Evolutionary conservation across 2,329 filamentous ascomycete species (phyloP).

Genomic region (Colletotrichum sansevieriae): DNA sequence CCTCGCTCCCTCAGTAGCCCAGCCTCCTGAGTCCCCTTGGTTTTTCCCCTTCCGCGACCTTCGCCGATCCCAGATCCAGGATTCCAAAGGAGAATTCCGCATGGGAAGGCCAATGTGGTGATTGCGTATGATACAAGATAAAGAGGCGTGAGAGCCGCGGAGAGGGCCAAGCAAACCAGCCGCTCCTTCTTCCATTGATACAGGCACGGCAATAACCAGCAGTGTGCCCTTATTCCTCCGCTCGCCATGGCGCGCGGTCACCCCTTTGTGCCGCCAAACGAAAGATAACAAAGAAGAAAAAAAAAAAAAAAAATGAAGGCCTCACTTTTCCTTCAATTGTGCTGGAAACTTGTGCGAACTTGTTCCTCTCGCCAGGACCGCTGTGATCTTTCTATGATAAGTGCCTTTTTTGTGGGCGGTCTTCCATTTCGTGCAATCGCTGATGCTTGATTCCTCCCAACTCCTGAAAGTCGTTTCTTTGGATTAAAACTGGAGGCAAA

Average conservation of each 20-base stretch:
- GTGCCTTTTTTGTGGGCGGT: not conserved
- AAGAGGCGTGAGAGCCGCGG: not conserved
- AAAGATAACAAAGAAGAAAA: not conserved
- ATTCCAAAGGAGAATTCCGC: slow-evolving; percentile 13
- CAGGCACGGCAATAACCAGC: slow-evolving; percentile 13
- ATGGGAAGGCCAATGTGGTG: slow-evolving; percentile 12
- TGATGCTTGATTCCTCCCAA: slow-evolving; percentile 28
- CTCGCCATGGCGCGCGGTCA: slow-evolving; percentile 2
- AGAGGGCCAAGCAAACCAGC: not conserved
- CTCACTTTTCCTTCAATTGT: not conserved
- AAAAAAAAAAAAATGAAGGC: slow-evolving; percentile 9
- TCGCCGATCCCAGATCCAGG: not conserved
- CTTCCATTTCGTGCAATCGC: slow-evolving; percentile 15
- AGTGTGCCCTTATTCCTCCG: not conserved
- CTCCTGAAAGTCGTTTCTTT: slow-evolving; percentile 18
- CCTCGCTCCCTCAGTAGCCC: not conserved
- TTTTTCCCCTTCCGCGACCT: not conserved
- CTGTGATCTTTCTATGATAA: slow-evolving; percentile 15
- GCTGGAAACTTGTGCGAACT: slow-evolving; percentile 17
- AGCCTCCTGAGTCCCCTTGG: slow-evolving; percentile 5
- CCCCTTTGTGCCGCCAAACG: not conserved
- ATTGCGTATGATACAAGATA: slow-evolving; percentile 28
- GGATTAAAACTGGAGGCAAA: slow-evolving; percentile 12
- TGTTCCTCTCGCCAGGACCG: slow-evolving; percentile 9
- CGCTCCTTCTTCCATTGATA: not conserved